Conservation (phyloP, 2,329 filamentous ascomycete genomes). For the Sporothrix pallida region DNA sequence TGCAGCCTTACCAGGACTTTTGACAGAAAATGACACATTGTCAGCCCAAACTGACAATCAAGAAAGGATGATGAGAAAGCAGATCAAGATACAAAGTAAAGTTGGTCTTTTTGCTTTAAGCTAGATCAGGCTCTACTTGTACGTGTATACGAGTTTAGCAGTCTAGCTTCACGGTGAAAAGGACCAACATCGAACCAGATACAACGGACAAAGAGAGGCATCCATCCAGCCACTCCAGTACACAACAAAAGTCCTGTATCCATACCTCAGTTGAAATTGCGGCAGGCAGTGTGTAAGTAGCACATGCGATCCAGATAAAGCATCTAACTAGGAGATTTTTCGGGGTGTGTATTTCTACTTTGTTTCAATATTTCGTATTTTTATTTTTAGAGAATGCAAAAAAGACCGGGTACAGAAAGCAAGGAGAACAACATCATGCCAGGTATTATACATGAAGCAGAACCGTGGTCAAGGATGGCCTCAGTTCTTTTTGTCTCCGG, state of each 20-base stretch:
- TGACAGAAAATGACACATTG: background rate
- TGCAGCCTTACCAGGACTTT: background rate
- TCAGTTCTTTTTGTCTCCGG: background rate
- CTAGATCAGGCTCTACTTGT: background rate
- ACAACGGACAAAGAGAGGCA: background rate
- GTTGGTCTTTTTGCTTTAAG: background rate
- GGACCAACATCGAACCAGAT: background rate
- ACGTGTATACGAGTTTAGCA: too few relatives aligned
- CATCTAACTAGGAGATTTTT: too few relatives aligned
- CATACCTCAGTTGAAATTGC: too few relatives aligned
- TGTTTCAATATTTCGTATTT: too few relatives aligned
- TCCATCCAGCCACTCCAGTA: background rate
- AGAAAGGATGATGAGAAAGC: background rate
- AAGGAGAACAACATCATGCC: too few relatives aligned
- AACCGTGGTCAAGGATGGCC: too few relatives aligned
- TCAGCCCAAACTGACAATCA: background rate
- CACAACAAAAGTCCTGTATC: background rate
- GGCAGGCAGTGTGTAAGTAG: too few relatives aligned
- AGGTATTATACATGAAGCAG: too few relatives aligned
- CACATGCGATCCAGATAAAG: too few relatives aligned
- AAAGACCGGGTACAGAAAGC: too few relatives aligned
- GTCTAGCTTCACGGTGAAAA: background rate
- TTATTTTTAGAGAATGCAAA: too few relatives aligned
- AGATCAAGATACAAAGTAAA: background rate
- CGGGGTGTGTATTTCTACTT: too few relatives aligned